phyloP scores from a whole-genome alignment of 139 green algal genomes.

The Limnomonas spitsbergensis region DNA sequence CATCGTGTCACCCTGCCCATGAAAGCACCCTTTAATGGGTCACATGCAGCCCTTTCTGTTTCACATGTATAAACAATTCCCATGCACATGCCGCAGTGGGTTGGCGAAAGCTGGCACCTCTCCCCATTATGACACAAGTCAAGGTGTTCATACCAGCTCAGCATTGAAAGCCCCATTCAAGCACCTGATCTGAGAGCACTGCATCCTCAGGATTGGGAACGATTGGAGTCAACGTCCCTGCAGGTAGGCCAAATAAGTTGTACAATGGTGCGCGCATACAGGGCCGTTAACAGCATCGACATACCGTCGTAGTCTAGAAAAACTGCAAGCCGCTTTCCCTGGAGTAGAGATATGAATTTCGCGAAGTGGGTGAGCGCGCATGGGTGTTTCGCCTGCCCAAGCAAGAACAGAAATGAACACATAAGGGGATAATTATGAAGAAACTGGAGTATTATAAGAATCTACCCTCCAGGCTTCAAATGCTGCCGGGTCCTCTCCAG shows the following conservation, averaged over 20 bases:
- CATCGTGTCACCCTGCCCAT: too few relatives aligned
- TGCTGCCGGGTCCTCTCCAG: not conserved
- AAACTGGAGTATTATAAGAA: not conserved
- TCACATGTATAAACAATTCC: not conserved
- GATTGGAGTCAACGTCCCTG: conserved; percentile 95
- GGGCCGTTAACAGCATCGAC: not conserved
- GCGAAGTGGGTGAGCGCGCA: conserved; percentile 62
- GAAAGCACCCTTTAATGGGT: too few relatives aligned
- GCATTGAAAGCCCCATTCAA: not conserved
- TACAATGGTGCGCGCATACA: not conserved
- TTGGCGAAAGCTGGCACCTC: not conserved
- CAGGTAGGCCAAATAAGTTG: not conserved
- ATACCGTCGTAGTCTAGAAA: conserved; percentile 96
- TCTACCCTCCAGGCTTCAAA: conserved; percentile 4
- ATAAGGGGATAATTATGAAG: not conserved
- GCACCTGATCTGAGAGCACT: conserved; percentile 73
- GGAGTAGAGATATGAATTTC: conserved; percentile 37
- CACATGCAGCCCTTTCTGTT: not conserved
- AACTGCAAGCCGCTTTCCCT: conserved; percentile 80
- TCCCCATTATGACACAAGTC: not conserved
- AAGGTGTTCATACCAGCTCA: not conserved
- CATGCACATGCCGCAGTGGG: not conserved
- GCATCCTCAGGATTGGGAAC: conserved; percentile 91
- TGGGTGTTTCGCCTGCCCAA: conserved; percentile 62
- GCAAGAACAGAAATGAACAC: not conserved